Percentiles rank a stretch among this genome's conserved stretches.
These are phyloP conservation scores for Exophiala phaeomuriformis DNA, from an alignment of 2,329 filamentous ascomycete genomes.

Conservation along the genomic window DNA sequence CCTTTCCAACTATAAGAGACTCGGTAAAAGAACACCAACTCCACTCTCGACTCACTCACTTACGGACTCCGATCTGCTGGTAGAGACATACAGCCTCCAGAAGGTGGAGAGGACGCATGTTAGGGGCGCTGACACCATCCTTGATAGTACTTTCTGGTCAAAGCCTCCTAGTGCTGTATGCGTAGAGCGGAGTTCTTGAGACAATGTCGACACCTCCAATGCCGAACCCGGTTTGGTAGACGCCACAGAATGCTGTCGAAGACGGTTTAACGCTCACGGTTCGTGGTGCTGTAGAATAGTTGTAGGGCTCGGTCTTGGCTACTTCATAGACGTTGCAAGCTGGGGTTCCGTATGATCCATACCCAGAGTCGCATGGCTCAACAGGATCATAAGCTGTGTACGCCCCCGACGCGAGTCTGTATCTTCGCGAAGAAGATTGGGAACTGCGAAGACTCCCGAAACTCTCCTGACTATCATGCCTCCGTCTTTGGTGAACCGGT, in stretches of 20 bases:
- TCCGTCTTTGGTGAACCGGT: conserved; percentile 7
- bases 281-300: conserved; percentile 14
- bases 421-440: conserved; percentile 13
- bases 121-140: no score
- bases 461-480: conserved; percentile 24
- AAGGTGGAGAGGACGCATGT: no score
- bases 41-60: no score
- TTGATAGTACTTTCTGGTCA: neutral
- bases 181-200: conserved; percentile 15
- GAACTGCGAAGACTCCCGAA: conserved; percentile 18
- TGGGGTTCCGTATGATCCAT: conserved; percentile 22
- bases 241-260: conserved; percentile 8
- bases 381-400: conserved; percentile 15
- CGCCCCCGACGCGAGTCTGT: conserved; percentile 9
- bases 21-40: no score
- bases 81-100: no score
- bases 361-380: conserved; percentile 21
- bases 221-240: conserved; percentile 18
- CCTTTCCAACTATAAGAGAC: neutral
- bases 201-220: conserved; percentile 14
- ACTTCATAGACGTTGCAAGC: conserved; percentile 13
- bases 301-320: conserved; percentile 20
- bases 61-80: no score
- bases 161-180: conserved; percentile 12
- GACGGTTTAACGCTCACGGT: conserved; percentile 10